Base-by-base conservation (phyloP, 208 protist genomes). In the Tetramitus jugosus region DNA sequence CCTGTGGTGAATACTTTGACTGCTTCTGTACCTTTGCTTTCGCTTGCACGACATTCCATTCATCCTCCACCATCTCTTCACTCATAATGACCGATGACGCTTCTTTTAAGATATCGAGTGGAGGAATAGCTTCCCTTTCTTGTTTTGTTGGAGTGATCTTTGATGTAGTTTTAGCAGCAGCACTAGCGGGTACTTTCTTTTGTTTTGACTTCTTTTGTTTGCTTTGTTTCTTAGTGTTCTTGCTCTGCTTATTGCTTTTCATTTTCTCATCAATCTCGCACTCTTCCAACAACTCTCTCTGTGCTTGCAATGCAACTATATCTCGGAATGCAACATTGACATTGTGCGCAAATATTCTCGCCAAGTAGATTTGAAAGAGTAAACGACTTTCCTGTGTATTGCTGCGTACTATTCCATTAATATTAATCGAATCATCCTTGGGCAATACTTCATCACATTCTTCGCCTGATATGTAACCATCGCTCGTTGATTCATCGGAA, bases 291-390 rank as follows among this genome's bases (percentile, higher is more conserved):
- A 69, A 39, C n/a, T 29, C 26, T 49, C 33, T 69, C 29, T 69
- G 64, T 29, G 46, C 33, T 46, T 69, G 37, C 1, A 6, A 69
- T 6, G 64, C 64, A 46, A 8, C 20, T 31, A 69, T 37, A 46
- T 69, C 64, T n/a, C 46, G 42, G 33, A 31, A 69, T 1, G 64
- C 64, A 31, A 69, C 64, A n/a, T 23, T 42, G 29, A 69, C 46
- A 46, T 69, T 69, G 17, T 69, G 64, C n/a, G 64, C 2, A n/a
- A 69, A 69, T 46, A 69, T 46, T 31, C 64, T 2, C 1, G 64
- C 64, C 8, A 69, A 29, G 46, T 69, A 69, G 33, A 69, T 69
- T 69, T 69, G 64, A 33, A 69, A 69, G 42, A 69, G 17, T 69
- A 46, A 26, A 29, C 33, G 42, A 23, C 64, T 69, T 46, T 69